phyloP scores from a whole-genome alignment of 179 eudicot genomes.

The Amaranthus tricolor region DNA sequence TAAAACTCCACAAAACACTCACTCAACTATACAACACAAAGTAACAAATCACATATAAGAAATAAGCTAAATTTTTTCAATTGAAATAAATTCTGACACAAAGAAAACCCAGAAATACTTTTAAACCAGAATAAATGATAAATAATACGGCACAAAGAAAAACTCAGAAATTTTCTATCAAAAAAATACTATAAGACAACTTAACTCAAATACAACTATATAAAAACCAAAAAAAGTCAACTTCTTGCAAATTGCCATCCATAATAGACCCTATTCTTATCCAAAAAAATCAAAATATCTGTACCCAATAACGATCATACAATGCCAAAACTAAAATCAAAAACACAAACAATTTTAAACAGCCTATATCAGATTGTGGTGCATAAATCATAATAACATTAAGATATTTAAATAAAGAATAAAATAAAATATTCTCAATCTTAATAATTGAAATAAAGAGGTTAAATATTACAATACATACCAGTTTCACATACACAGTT shows the following conservation, averaged over 20 bases:
- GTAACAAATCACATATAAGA: constrained; percentile 17
- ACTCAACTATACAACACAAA: constrained; percentile 14
- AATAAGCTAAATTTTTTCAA: background rate
- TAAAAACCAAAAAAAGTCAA: constrained; percentile 19
- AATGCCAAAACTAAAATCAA: background rate
- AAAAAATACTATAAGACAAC: constrained; percentile 25
- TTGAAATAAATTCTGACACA: constrained; percentile 5
- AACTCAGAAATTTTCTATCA: constrained; percentile 29
- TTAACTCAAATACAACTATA: constrained; percentile 25
- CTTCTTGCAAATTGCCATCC: constrained; percentile 25
- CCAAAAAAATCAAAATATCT: constrained; percentile 24
- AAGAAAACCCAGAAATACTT: background rate
- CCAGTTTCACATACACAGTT: constrained; percentile 20
- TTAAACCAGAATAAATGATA: constrained; percentile 8
- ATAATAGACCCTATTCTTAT: constrained; percentile 35
- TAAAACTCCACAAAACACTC: constrained; percentile 11
- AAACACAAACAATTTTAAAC: constrained; percentile 8
- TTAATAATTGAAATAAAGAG: constrained; percentile 5
- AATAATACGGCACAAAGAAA: constrained; percentile 11
- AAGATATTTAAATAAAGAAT: constrained; percentile 13
- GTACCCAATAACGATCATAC: background rate
- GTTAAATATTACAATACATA: background rate
- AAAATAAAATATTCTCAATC: background rate
- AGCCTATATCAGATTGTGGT: constrained; percentile 20
- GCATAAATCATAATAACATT: constrained; percentile 13